These are phyloP conservation scores for Solanum chaucha DNA, from an alignment of 257 asterid species.

Conservation along the genomic window DNA sequence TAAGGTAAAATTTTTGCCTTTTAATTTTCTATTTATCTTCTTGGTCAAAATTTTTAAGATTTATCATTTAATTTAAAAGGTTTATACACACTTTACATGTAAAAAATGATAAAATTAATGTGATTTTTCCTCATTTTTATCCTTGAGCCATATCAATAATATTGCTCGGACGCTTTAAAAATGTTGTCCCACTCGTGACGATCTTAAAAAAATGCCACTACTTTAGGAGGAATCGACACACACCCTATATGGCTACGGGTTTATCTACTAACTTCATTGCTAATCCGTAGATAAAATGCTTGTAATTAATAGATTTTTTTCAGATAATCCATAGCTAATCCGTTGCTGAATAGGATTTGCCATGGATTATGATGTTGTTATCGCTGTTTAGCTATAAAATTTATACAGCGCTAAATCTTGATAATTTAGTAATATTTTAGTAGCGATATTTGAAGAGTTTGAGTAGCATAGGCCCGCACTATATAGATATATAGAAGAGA, in stretches of 20 bases:
- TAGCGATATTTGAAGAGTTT: neutral
- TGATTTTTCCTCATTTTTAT: neutral
- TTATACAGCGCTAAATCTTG: neutral
- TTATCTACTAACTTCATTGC: too few relatives aligned
- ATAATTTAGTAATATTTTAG: neutral
- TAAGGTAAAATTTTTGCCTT: conserved; percentile 10
- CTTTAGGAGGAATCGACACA: neutral
- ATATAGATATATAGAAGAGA: neutral
- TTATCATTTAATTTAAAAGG: neutral
- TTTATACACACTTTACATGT: neutral
- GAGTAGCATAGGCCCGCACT: neutral
- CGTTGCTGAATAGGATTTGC: neutral
- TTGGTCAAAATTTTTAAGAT: neutral
- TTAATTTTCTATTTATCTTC: neutral
- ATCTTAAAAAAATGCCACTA: neutral
- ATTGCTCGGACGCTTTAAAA: neutral
- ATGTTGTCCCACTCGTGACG: neutral
- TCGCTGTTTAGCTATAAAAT: neutral
- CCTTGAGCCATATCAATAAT: neutral
- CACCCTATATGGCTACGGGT: neutral
- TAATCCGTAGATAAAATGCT: neutral
- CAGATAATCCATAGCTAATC: neutral
- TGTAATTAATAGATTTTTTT: neutral
- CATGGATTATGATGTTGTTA: neutral
- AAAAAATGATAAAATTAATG: neutral